Conservation (phyloP, 75 land plant genomes). For the Isoetes taiwanensis region DNA sequence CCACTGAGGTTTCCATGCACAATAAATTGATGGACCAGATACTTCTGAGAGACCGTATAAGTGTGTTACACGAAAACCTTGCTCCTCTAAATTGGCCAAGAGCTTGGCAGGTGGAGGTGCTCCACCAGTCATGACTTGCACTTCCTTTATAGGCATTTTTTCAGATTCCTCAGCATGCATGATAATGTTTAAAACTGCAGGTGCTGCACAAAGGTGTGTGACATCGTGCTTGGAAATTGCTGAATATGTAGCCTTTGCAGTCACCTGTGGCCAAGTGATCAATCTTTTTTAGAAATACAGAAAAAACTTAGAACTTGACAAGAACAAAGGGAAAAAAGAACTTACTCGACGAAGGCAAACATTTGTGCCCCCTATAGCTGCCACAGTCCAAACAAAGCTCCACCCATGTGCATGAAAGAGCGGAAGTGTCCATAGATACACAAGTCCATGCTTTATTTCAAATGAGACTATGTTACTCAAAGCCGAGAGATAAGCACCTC, state of each 20-base stretch:
- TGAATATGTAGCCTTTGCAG: slow-evolving; percentile 51
- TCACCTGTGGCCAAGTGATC: slow-evolving; percentile 38
- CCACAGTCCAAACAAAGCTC: slow-evolving; percentile 81
- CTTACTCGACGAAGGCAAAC: slow-evolving; percentile 80
- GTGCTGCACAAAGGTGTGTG: slow-evolving; percentile 43
- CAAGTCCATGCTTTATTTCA: slow-evolving; percentile 59
- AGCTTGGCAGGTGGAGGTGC: slow-evolving; percentile 33
- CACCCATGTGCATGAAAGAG: slow-evolving; percentile 95
- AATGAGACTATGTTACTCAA: slow-evolving; percentile 46
- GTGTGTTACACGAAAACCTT: slow-evolving; percentile 31
- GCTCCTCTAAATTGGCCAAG: slow-evolving; percentile 15
- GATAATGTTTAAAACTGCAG: slow-evolving; percentile 35
- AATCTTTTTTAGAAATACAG: too few species aligned
- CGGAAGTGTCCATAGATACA: slow-evolving; percentile 88
- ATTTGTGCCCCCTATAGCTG: slow-evolving; percentile 76
- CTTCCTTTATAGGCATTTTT: not conserved
- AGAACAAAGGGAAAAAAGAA: not conserved
- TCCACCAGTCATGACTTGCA: slow-evolving; percentile 32
- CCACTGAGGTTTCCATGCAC: slow-evolving; percentile 40
- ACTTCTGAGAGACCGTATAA: slow-evolving; percentile 37
- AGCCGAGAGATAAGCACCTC: slow-evolving; percentile 79
- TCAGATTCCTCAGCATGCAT: slow-evolving; percentile 12
- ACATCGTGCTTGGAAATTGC: slow-evolving; percentile 45
- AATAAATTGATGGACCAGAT: slow-evolving; percentile 28
- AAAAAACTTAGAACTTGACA: not conserved